Evolutionary conservation across 768 basidiomycete genomes (phyloP).

Genomic region (Pleurotus djamor): DNA sequence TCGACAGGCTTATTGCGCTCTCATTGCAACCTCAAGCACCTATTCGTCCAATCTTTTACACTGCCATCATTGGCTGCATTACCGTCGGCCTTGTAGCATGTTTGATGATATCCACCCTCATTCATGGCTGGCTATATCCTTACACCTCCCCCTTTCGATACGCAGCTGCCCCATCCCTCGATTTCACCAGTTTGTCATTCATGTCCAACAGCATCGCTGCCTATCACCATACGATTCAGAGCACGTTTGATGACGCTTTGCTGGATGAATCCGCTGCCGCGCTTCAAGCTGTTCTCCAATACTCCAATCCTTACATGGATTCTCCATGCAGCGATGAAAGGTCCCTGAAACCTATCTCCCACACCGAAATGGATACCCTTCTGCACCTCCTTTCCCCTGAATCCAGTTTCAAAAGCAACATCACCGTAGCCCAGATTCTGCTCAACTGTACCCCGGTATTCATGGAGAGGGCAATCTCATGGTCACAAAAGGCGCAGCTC

Average conservation of each 20-base stretch:
- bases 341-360: not conserved
- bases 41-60: constrained; percentile 4
- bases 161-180: too few relatives aligned
- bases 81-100: constrained; percentile 8
- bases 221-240: constrained; percentile 14
- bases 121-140: not conserved
- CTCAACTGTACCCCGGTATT: not conserved
- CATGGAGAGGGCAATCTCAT: not conserved
- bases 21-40: not conserved
- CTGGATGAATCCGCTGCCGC: constrained; percentile 14
- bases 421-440: not conserved
- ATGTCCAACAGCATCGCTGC: constrained; percentile 6
- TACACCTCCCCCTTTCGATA: not conserved
- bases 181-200: not conserved
- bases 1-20: constrained; percentile 13
- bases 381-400: not conserved
- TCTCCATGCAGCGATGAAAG: not conserved
- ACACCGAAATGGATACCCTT: not conserved
- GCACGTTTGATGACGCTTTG: constrained; percentile 13
- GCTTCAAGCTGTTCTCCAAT: not conserved
- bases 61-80: constrained; percentile 9
- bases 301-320: constrained; percentile 3
- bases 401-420: not conserved
- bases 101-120: not conserved
- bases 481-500: not conserved